A percentile compares a stretch with the other conserved stretches of the same genome.
Conservation (phyloP, 805 yeast genomes). For the Kluyveromyces siamensis region DNA sequence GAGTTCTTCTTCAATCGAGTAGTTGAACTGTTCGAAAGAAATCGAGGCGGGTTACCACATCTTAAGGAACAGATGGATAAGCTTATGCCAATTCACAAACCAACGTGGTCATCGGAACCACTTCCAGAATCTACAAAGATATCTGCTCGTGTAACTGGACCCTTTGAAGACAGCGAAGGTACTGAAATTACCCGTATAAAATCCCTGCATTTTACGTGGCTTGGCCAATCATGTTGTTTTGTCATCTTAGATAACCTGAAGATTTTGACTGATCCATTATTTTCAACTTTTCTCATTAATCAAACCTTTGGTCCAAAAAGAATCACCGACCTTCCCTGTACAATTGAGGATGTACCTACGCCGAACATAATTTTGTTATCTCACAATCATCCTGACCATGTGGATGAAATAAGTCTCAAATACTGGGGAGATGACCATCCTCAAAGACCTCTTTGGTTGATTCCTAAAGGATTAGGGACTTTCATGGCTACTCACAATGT, state of each 20-base stretch:
- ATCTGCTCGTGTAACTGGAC: not conserved
- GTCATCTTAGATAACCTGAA: conserved; percentile 65
- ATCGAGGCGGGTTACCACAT: conserved; percentile 52
- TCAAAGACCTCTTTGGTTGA: conserved; percentile 61
- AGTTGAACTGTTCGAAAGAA: conserved; percentile 56
- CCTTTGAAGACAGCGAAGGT: not conserved
- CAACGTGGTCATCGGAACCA: conserved; percentile 32
- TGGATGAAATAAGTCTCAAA: conserved; percentile 55
- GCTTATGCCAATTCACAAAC: conserved; percentile 50
- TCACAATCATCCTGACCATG: conserved; percentile 94
- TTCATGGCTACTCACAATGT: conserved; percentile 53
- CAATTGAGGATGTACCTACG: conserved; percentile 49
- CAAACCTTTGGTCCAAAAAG: conserved; percentile 73
- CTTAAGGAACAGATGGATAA: conserved; percentile 40
- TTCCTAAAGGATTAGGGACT: conserved; percentile 68
- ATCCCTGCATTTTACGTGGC: conserved; percentile 55
- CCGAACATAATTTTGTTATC: conserved; percentile 74
- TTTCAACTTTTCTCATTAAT: conserved; percentile 54
- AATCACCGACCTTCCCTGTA: conserved; percentile 68
- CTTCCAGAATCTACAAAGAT: not conserved
- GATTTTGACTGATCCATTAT: conserved; percentile 79
- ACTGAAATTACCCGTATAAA: not conserved
- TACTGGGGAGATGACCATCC: conserved; percentile 19
- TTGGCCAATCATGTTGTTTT: conserved; percentile 84
- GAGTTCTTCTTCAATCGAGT: conserved; percentile 74